A percentile compares a stretch with the other conserved stretches of the same genome.
phyloP scores from a whole-genome alignment of 257 asterid species.

The Solanum dulcamara region DNA sequence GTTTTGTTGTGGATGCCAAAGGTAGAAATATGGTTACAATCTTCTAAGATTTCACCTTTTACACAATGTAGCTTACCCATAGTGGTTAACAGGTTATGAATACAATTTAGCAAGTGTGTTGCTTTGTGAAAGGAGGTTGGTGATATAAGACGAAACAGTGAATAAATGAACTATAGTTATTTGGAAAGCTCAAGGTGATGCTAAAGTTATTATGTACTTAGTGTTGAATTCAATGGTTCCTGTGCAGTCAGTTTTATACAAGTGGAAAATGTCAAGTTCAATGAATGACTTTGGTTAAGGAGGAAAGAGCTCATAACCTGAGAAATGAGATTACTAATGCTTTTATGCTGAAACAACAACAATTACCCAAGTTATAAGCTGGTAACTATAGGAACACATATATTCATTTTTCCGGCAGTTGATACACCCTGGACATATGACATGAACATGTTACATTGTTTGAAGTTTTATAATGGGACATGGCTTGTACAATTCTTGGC shows the following conservation, averaged over 20 bases:
- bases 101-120: not conserved
- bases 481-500: not conserved
- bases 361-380: not conserved
- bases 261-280: not conserved
- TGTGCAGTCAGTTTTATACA: not conserved
- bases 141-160: not conserved
- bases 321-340: not conserved
- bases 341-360: not conserved
- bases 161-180: not conserved
- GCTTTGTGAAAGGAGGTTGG: not conserved
- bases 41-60: not conserved
- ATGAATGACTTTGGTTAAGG: not conserved
- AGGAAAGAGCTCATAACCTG: not conserved
- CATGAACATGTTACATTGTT: not conserved
- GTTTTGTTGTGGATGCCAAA: not conserved
- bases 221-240: not conserved
- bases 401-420: not conserved
- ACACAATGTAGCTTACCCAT: not conserved
- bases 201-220: not conserved
- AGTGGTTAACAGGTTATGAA: not conserved
- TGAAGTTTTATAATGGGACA: not conserved
- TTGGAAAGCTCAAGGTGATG: not conserved
- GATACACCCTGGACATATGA: not conserved
- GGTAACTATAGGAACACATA: not conserved
- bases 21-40: not conserved